Conservation (phyloP, 202 grass and related monocot species). For the Musa balbisiana region DNA sequence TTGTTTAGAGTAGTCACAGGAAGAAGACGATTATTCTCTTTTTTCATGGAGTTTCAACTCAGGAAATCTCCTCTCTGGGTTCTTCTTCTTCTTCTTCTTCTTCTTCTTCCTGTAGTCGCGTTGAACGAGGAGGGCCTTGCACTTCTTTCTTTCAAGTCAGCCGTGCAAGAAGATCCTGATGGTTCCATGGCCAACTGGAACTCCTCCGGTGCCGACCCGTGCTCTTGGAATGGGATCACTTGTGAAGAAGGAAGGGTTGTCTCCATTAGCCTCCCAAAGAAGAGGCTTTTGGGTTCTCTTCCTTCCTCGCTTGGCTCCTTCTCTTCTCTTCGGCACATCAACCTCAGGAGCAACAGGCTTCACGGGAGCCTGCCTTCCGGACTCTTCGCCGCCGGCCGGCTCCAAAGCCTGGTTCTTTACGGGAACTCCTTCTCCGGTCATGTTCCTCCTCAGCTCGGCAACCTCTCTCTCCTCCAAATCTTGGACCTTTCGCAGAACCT, state of each 20-base stretch:
- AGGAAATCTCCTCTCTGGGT: neutral
- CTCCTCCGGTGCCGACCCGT: slow-evolving; percentile 3
- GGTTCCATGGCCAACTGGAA: slow-evolving; percentile 11
- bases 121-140: slow-evolving; percentile 9
- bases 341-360: slow-evolving; percentile 13
- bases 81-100: neutral
- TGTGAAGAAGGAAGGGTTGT: slow-evolving; percentile 1
- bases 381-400: slow-evolving; percentile 1
- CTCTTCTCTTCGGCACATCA: slow-evolving; percentile 11
- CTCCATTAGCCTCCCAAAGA: slow-evolving; percentile 13
- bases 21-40: no score
- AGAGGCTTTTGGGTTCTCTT: neutral
- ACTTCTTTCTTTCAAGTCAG: slow-evolving; percentile 8
- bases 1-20: no score
- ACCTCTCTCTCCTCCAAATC: slow-evolving; percentile 9
- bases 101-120: neutral
- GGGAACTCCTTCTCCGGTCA: slow-evolving; percentile 13
- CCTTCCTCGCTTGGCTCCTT: neutral
- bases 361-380: neutral
- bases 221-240: slow-evolving; percentile 19
- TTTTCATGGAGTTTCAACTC: slow-evolving; percentile 3
- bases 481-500: slow-evolving; percentile 12
- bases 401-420: slow-evolving; percentile 7
- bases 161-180: neutral
- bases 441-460: neutral